Base-by-base conservation (phyloP, 768 basidiomycete genomes). In the Tylopilus plumbeoviolaceoides region DNA sequence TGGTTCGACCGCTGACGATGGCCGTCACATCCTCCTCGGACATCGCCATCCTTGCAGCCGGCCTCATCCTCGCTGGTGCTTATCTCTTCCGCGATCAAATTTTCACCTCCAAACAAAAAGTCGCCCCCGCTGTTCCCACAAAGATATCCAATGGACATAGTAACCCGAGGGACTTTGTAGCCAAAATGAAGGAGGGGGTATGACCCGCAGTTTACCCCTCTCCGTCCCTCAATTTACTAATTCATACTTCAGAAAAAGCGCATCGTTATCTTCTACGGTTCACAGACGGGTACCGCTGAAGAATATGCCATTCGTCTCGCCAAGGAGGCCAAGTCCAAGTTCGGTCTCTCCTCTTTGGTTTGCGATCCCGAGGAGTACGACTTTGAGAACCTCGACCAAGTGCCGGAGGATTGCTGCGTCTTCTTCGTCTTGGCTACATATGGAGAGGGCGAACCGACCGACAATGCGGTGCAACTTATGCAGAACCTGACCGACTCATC, bases 281-380 rank as follows among this genome's bases (percentile, higher is more conserved):
- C 95, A 20, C 95, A 99, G 68, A 99, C 95, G 0, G 95, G 95
- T 52, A 99, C 95, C 15, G 95, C 95, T 2, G 97, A 98, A 71
- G 95, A 99, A 70, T 97, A 95, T 61, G 95, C 95, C 39, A 93
- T 95, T 60, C 89, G 97, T 69, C 81, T 99, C 10, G 95, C 95
- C 14, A 98, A 98, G 75, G 95, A 99, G 69, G 93, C 92, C 38
- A 99, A 99, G 73, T 81, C 90, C 55, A 92, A 95, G 66, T 99
- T 91, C 58, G 95, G 95, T 45, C 79, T 98, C 15, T 88, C 92
- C 10, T 97, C 94, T 7, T 85, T 98, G 50, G 95, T 99, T 15
- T 97, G 94, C 65, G 95, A 99, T 66, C 94, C 95, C 4, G 97
- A 99, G 70, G 95, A 99, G 71, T 98, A 98, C 69, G 97, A 98